Evolutionary conservation across 2,329 filamentous ascomycete species (phyloP), one percentile per base, ranked within the genome.

Genomic region (Colletotrichum costaricense): DNA sequence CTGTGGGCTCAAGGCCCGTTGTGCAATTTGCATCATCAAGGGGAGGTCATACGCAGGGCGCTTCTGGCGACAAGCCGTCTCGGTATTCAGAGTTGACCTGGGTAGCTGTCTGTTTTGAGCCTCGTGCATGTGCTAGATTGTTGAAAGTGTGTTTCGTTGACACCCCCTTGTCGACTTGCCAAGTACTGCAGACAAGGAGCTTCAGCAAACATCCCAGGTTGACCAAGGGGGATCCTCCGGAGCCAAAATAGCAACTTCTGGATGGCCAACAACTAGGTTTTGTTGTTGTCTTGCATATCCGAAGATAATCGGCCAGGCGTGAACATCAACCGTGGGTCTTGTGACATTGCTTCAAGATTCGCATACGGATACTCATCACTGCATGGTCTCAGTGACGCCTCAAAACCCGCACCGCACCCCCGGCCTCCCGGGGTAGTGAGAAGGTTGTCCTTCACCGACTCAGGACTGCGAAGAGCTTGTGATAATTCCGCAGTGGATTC

Each of bases 101-200:
- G 56, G 57, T 59, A n/a, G 59, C 3, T 58, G 54, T 72, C 65
- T 64, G 52, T 55, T 72, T 72, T 30, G 65, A 63, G 69, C 69
- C 35, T 58, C 65, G 52, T 72, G 69, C 69, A 72, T 72, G 38
- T 59, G 65, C 58, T 63, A 63, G 58, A 52, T 63, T 26, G 59
- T 63, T 54, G 42, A 52, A 33, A 58, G 69, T 38, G 54, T 59
- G 58, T 72, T 69, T 68, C 65, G 58, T 14, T 26, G 30, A 38
- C 52, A 28, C 65, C 64, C 65, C 69, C 69, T 38, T 60, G 62
- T 38, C 22, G 38, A 24, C 33, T 46, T 35, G 58, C 22, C 28
- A 66, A 33, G 24, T 57, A 33, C 49, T 46, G 22, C 30, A 38
- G 63, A 49, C 60, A 46, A 38, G 38, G 35, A 56, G 38, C 52